These are phyloP conservation scores for Podosphaera xanthii DNA, from an alignment of 2,329 filamentous ascomycete species.

Conservation along the genomic window DNA sequence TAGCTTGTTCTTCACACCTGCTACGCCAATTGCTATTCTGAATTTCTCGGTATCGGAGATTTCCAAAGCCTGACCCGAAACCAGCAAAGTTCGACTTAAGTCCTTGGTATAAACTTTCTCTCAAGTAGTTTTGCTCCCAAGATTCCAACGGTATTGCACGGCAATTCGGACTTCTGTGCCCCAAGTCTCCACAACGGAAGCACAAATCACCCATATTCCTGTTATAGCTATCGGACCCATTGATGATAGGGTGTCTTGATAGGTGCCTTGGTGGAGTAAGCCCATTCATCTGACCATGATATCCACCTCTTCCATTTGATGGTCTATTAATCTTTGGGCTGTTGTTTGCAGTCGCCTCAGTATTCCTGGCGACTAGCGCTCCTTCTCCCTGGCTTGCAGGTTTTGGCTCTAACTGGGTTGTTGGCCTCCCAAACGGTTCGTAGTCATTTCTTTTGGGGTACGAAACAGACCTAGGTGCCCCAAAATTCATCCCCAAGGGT, in stretches of 20 bases:
- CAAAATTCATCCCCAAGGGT: too few species aligned
- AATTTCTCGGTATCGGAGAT: too few species aligned
- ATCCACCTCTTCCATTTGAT: not conserved
- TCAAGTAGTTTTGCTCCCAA: not conserved
- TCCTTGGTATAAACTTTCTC: not conserved
- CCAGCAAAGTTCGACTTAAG: too few species aligned
- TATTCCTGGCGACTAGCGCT: not conserved
- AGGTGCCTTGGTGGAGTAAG: not conserved
- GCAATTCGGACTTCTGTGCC: not conserved
- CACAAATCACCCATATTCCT: not conserved
- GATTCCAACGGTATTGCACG: not conserved
- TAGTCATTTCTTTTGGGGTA: too few species aligned
- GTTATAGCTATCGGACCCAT: not conserved
- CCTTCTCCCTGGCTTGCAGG: not conserved
- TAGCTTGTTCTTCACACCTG: too few species aligned
- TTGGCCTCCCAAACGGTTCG: not conserved
- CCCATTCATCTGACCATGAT: not conserved
- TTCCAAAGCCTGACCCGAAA: too few species aligned
- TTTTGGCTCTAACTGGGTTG: not conserved
- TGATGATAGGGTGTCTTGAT: not conserved
- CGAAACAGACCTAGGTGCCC: too few species aligned
- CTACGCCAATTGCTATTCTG: too few species aligned
- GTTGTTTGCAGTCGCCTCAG: not conserved
- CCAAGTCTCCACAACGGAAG: not conserved
- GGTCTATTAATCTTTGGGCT: not conserved